phyloP scores from a whole-genome alignment of 192 early-diverging fungal genomes.

The Pilobolus umbonatus region DNA sequence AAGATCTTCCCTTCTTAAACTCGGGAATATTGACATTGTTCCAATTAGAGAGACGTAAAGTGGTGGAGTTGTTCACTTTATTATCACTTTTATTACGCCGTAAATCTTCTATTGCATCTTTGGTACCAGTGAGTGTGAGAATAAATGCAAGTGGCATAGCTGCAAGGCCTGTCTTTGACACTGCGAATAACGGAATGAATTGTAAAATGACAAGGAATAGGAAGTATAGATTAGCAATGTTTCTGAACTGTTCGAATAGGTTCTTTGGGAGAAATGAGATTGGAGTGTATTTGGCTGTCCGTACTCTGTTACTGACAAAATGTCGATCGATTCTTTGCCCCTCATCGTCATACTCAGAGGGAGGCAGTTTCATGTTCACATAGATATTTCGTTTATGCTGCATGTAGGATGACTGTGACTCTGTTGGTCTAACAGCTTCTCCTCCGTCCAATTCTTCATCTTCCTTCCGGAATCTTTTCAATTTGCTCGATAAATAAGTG shows the following conservation, averaged over 20 bases:
- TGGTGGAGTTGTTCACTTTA: slow-evolving; percentile 69
- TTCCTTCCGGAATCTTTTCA: not conserved
- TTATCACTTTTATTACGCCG: slow-evolving; percentile 81
- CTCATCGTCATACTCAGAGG: slow-evolving; percentile 19
- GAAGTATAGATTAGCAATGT: slow-evolving; percentile 95
- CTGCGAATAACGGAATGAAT: slow-evolving; percentile 48
- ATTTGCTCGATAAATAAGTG: too few species aligned
- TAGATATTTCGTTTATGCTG: slow-evolving; percentile 33
- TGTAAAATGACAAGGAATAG: slow-evolving; percentile 85
- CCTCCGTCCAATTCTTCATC: slow-evolving; percentile 5
- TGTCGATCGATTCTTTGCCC: slow-evolving; percentile 33
- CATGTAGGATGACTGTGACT: slow-evolving; percentile 31
- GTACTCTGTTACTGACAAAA: slow-evolving; percentile 66
- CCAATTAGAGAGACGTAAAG: slow-evolving; percentile 53
- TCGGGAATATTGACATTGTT: slow-evolving; percentile 53
- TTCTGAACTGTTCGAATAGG: slow-evolving; percentile 94
- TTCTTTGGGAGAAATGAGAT: slow-evolving; percentile 93
- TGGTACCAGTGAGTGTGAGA: slow-evolving; percentile 70
- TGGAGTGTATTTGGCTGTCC: slow-evolving; percentile 89
- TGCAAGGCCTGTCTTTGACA: slow-evolving; percentile 70
- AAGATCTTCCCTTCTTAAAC: not conserved
- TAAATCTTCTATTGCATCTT: slow-evolving; percentile 92
- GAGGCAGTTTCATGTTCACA: slow-evolving; percentile 32
- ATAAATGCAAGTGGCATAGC: slow-evolving; percentile 82
- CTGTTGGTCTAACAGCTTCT: slow-evolving; percentile 12